Conservation (phyloP, 306 rosid species). For the Cicer judaicum region DNA sequence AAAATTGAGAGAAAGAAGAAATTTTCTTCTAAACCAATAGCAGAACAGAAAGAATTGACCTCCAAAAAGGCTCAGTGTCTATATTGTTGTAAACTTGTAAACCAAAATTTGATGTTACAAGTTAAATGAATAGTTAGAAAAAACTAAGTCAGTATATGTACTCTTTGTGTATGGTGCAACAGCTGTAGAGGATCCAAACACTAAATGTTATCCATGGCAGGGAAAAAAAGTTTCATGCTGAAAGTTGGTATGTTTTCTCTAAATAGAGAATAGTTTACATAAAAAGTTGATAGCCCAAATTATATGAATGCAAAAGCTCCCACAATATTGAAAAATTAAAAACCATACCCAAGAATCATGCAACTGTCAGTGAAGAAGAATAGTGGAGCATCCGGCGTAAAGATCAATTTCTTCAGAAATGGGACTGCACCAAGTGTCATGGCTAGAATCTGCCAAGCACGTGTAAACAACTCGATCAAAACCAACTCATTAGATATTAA, state of each 20-base stretch:
- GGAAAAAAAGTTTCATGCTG: slow-evolving; percentile 8
- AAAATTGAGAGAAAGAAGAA: slow-evolving; percentile 3
- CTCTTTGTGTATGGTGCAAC: background rate
- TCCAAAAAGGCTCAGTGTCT: too few relatives aligned
- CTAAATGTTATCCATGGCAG: background rate
- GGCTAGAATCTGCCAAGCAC: slow-evolving; percentile 77
- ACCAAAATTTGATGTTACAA: background rate
- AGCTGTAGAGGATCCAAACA: too few relatives aligned
- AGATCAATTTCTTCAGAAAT: slow-evolving; percentile 69
- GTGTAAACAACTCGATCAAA: slow-evolving; percentile 10
- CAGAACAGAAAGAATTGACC: background rate
- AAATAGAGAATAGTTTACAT: background rate
- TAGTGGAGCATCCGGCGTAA: slow-evolving; percentile 82
- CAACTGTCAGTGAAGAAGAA: slow-evolving; percentile 98
- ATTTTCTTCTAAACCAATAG: background rate
- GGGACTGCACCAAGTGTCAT: slow-evolving; percentile 85
- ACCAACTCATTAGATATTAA: background rate
- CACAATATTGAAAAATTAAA: slow-evolving; percentile 35
- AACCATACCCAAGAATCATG: slow-evolving; percentile 91
- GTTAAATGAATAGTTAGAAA: slow-evolving; percentile 4
- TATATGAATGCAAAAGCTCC: slow-evolving; percentile 16
- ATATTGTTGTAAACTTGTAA: too few relatives aligned
- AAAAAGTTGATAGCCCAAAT: slow-evolving; percentile 23
- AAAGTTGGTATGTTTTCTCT: slow-evolving; percentile 7
- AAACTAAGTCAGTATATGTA: slow-evolving; percentile 13